Evolutionary conservation across 257 asterid species (phyloP), one percentile per base, ranked within the genome.

Genomic region (Plantago major): DNA sequence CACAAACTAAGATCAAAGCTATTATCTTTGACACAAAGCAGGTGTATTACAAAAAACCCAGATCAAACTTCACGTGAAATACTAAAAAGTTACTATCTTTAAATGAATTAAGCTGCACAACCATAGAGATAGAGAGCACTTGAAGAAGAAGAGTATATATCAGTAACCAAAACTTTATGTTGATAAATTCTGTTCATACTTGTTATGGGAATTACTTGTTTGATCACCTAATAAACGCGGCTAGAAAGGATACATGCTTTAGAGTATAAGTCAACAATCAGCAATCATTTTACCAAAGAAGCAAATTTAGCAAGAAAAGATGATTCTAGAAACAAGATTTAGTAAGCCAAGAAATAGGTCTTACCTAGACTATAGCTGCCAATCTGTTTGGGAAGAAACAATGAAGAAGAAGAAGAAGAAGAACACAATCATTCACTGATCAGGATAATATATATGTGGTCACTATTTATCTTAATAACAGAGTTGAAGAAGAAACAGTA

Each of bases 141-240:
- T 73, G 75, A 22, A 62, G 47, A 52, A 49, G 58, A 49, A 38
- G 26, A 22, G 42, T 51, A 16, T 13, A n/a, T 30, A 17, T 18
- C 56, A 12, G 18, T 22, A 46, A 11, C 59, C 58, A 63, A 60
- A n/a, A 56, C 58, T 62, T 46, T 65, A 55, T 11, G 17, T 19
- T n/a, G 60, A 56, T 37, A 26, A 65, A 68, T 64, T 68, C 68
- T 60, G 38, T 71, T 68, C 74, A 66, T 68, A 69, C 62, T 58
- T 49, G 45, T 42, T 16, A 17, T 55, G 28, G 71, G 64, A 60
- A 55, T 19, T 46, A 16, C 58, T 62, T 9, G 15, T 43, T 63
- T 58, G 67, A 58, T 59, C 46, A 58, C 28, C 42, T 19, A 19
- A 22, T 10, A 42, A 58, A 42, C 69, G 58, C 64, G 61, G 63